A percentile compares a stretch with the other conserved stretches of the same genome.
These are phyloP conservation scores for Aspergillus fumigatus DNA, from an alignment of 2,329 filamentous ascomycete species.

Conservation along the genomic window DNA sequence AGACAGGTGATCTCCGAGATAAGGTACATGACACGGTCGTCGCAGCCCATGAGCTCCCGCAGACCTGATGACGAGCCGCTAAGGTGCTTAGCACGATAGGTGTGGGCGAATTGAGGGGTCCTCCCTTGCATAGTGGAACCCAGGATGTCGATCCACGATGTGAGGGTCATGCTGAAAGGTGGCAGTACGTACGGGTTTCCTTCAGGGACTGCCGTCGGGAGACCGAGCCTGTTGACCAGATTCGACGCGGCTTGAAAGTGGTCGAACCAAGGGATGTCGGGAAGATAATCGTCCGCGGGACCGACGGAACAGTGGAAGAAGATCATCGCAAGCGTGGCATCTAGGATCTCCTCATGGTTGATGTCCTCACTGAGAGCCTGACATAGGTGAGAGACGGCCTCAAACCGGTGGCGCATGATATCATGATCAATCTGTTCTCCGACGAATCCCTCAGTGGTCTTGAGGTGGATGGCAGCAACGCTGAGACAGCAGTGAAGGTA, in stretches of 20 bases:
- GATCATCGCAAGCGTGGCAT: slow-evolving; percentile 90
- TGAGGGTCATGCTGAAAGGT: slow-evolving; percentile 87
- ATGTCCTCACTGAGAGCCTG: slow-evolving; percentile 74
- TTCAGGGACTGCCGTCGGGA: slow-evolving; percentile 63
- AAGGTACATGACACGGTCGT: slow-evolving; percentile 95
- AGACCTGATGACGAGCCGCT: slow-evolving; percentile 64
- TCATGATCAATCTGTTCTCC: slow-evolving; percentile 78
- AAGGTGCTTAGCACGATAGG: slow-evolving; percentile 92
- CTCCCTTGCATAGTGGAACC: slow-evolving; percentile 87
- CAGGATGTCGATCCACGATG: slow-evolving; percentile 94
- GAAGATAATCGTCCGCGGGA: slow-evolving; percentile 73
- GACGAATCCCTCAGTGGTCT: slow-evolving; percentile 64
- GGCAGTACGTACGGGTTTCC: slow-evolving; percentile 59
- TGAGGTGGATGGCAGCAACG: slow-evolving; percentile 87
- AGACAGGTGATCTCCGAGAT: slow-evolving; percentile 97
- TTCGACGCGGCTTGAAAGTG: slow-evolving; percentile 90
- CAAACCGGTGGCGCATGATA: slow-evolving; percentile 88
- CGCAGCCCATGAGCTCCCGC: slow-evolving; percentile 92
- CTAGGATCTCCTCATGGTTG: slow-evolving; percentile 81
- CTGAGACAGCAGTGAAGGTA: slow-evolving; percentile 96
- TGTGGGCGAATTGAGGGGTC: slow-evolving; percentile 83
- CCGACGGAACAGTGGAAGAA: slow-evolving; percentile 95
- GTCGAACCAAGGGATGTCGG: slow-evolving; percentile 93
- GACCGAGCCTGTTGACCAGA: slow-evolving; percentile 77
- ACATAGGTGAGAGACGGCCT: slow-evolving; percentile 81